Evolutionary conservation across 257 asterid genomes (phyloP).

Genomic region (Solanum clarkiae): DNA sequence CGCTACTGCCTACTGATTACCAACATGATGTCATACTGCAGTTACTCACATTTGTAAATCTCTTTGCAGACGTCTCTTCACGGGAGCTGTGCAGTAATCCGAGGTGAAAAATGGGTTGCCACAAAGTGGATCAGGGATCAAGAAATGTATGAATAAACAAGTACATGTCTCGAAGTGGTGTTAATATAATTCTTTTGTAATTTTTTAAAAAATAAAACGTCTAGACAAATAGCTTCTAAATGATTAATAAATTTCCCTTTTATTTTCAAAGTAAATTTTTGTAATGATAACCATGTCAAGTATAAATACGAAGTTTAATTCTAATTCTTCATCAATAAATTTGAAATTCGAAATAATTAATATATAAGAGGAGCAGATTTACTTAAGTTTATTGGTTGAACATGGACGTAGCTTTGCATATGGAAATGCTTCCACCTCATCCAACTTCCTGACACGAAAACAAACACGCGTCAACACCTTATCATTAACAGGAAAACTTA

Average conservation of each 20-base stretch:
- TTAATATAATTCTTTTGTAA: neutral
- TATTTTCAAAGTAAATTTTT: neutral
- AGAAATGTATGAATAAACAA: slow-evolving; percentile 21
- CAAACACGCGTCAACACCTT: slow-evolving; percentile 19
- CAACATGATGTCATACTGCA: neutral
- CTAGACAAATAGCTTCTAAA: neutral
- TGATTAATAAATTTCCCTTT: neutral
- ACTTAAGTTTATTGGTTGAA: neutral
- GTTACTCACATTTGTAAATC: neutral
- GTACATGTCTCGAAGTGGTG: neutral
- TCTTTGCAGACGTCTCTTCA: slow-evolving; percentile 62
- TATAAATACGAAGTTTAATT: neutral
- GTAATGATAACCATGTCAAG: neutral
- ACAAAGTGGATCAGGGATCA: slow-evolving; percentile 91
- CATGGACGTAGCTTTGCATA: slow-evolving; percentile 9
- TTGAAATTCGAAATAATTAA: neutral
- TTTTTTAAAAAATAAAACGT: neutral
- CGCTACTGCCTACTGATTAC: neutral
- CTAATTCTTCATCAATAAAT: neutral
- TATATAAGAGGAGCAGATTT: neutral
- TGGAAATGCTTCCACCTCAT: slow-evolving; percentile 19
- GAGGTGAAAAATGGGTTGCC: slow-evolving; percentile 97
- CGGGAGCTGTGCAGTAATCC: slow-evolving; percentile 91
- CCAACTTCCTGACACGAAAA: neutral
- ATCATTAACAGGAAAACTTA: neutral